These are phyloP conservation scores for Tanozyma kutaoensis DNA, from an alignment of 805 yeast species.

Conservation along the genomic window DNA sequence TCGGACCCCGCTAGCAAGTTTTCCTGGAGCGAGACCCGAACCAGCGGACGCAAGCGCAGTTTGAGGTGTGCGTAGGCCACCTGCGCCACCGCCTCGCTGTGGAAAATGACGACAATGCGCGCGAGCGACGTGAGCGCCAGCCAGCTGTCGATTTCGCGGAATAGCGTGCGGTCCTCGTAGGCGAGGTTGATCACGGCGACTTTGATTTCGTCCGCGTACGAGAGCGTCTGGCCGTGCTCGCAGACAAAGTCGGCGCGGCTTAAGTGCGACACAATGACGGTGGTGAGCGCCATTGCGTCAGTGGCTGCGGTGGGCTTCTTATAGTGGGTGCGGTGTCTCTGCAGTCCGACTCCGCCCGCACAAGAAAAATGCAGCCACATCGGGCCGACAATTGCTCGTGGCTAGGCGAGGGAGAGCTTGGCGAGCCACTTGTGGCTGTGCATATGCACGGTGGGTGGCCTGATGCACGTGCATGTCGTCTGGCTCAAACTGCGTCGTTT, in stretches of 20 bases:
- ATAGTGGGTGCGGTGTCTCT: background rate
- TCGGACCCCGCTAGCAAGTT: conserved; percentile 19
- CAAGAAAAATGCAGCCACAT: too few relatives aligned
- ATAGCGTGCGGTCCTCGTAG: conserved; percentile 8
- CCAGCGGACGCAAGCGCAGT: conserved; percentile 6
- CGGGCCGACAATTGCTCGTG: too few relatives aligned
- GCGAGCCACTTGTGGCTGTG: too few relatives aligned
- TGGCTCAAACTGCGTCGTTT: too few relatives aligned
- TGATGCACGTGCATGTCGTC: too few relatives aligned
- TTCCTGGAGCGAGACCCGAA: conserved; percentile 22
- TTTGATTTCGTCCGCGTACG: conserved; percentile 24
- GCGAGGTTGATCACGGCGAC: conserved; percentile 13
- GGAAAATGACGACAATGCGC: conserved; percentile 24
- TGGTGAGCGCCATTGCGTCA: conserved; percentile 7
- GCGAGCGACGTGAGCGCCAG: conserved; percentile 23
- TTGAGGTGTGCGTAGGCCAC: conserved; percentile 10
- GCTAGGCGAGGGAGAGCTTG: too few relatives aligned
- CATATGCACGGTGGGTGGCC: too few relatives aligned
- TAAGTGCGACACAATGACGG: conserved; percentile 23
- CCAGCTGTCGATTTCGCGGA: conserved; percentile 20
- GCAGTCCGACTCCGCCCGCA: background rate
- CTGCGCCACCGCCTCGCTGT: conserved; percentile 14
- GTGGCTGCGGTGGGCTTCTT: background rate
- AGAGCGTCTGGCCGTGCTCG: conserved; percentile 5
- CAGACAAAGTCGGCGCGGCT: conserved; percentile 15